phyloP scores from a whole-genome alignment of 2,329 filamentous ascomycete species.

The Bipolaris zeicola region DNA sequence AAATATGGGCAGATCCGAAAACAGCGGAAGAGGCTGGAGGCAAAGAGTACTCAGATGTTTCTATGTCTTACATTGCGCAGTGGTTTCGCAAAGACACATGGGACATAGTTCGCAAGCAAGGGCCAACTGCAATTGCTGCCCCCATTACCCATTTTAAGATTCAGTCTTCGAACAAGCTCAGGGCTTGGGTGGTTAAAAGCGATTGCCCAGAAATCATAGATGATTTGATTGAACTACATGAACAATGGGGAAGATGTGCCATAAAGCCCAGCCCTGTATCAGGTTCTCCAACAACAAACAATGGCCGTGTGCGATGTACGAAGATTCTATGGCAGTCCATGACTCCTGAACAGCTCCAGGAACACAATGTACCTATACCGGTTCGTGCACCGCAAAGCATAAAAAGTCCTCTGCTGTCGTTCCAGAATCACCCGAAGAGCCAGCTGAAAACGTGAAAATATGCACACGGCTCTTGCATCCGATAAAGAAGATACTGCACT shows the following conservation, averaged over 20 bases:
- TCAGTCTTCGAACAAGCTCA: slow-evolving; percentile 15
- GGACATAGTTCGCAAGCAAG: slow-evolving; percentile 26
- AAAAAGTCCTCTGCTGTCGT: not conserved
- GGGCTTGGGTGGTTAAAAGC: slow-evolving; percentile 28
- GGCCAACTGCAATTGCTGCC: slow-evolving; percentile 26
- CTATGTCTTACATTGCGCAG: slow-evolving; percentile 43
- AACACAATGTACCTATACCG: slow-evolving; percentile 21
- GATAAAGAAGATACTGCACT: not conserved
- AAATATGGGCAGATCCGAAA: slow-evolving; percentile 32
- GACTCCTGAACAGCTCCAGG: slow-evolving; percentile 22
- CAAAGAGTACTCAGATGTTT: slow-evolving; percentile 38
- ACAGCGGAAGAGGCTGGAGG: slow-evolving; percentile 24
- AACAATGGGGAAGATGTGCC: slow-evolving; percentile 7
- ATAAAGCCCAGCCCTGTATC: not conserved
- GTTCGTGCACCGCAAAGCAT: slow-evolving; percentile 8
- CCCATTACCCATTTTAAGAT: slow-evolving; percentile 37
- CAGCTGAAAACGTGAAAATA: not conserved
- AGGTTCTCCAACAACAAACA: not conserved
- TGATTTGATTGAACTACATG: slow-evolving; percentile 20
- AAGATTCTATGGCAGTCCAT: slow-evolving; percentile 15
- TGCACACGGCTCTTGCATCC: not conserved
- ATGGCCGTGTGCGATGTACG: not conserved
- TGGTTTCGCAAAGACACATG: slow-evolving; percentile 47
- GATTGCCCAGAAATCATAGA: slow-evolving; percentile 17
- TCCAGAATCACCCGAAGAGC: not conserved